phyloP scores from a whole-genome alignment of 1,284 basidiomycete genomes.

The Cystobasidiaceae sp. region DNA sequence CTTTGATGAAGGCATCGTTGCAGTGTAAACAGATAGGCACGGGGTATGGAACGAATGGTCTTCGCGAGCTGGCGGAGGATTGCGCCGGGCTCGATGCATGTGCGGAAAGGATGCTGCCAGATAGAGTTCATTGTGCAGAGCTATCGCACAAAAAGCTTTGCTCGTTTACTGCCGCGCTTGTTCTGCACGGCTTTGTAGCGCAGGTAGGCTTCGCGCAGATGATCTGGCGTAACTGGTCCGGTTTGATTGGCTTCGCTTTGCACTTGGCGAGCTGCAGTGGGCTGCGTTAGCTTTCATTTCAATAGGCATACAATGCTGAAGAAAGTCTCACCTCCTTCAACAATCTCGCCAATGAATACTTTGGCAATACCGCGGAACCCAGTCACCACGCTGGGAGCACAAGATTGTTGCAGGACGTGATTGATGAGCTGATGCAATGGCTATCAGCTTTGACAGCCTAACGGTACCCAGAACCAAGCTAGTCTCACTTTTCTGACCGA shows the following conservation, averaged over 20 bases:
- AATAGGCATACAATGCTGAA: not conserved
- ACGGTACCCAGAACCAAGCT: not conserved
- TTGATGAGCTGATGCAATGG: constrained; percentile 64
- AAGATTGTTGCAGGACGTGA: constrained; percentile 66
- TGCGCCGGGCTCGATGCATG: not conserved
- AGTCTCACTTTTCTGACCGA: constrained; percentile 65
- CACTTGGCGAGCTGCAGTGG: constrained; percentile 61
- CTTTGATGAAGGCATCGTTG: too few relatives aligned
- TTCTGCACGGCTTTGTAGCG: constrained; percentile 72
- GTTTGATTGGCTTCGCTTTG: constrained; percentile 65
- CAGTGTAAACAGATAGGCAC: too few relatives aligned
- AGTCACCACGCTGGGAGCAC: constrained; percentile 77
- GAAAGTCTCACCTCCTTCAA: constrained; percentile 56
- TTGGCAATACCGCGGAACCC: constrained; percentile 83
- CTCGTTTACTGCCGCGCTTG: constrained; percentile 40
- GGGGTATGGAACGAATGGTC: not conserved
- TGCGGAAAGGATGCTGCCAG: not conserved
- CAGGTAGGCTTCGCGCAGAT: constrained; percentile 79
- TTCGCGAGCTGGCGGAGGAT: not conserved
- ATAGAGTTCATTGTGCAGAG: not conserved
- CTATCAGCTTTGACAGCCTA: not conserved
- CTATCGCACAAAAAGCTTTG: constrained; percentile 35
- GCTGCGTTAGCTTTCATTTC: not conserved
- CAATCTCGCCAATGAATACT: constrained; percentile 86
- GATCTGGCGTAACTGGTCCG: constrained; percentile 75